Base-by-base conservation (phyloP, 352 stramenopile genomes). In the Elongisporangium undulatum region DNA sequence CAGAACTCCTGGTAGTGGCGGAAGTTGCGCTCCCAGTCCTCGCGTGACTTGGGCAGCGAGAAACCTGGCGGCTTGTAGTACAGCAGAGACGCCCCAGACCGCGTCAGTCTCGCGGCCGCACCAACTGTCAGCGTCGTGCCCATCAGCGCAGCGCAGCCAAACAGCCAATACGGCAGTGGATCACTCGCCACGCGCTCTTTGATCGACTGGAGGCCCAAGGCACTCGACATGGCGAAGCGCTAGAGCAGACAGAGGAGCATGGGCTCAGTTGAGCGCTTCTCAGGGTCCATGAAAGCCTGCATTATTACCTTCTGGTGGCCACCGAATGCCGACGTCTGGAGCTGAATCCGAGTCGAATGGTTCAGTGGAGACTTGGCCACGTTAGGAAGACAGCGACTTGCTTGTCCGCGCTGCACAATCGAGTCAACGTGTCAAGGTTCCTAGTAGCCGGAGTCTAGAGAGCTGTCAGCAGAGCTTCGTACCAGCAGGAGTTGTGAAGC, bases 61-160 rank as follows among this genome's bases (percentile, higher is more conserved):
- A 75, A 73, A 5, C 93, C 92, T 6, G 89, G 66, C 13, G 91
- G 87, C 69, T 96, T 97, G 96, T 96, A 99, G 63, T 98, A 94
- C 57, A 98, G 76, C 91, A 96, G 98, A 49, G 86, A 98, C 4
- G 97, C 81, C 0, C 97, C 97, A 0, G 86, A 93, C 39, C 96
- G 87, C 16, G 96, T 99, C n/a, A 99, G 82, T 10, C 93, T 80
- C 19, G 96, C 97, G 0, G 98, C 82, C 19, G 96, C 96, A 6
- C 96, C 96, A n/a, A 99, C 85, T 24, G 97, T 97, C 17, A 99
- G 89, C 69, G 98, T 99, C 12, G 88, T 91, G 16, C 92, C 87
- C 2, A 99, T 84, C 20, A 98, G 67, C 1, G 76, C 90, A 5
- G 87, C 93, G 8, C 88, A 97, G 17, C 89, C 89, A 54, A 98